phyloP scores from a whole-genome alignment of 2,329 filamentous ascomycete genomes.

The Scedosporium minutisporum region DNA sequence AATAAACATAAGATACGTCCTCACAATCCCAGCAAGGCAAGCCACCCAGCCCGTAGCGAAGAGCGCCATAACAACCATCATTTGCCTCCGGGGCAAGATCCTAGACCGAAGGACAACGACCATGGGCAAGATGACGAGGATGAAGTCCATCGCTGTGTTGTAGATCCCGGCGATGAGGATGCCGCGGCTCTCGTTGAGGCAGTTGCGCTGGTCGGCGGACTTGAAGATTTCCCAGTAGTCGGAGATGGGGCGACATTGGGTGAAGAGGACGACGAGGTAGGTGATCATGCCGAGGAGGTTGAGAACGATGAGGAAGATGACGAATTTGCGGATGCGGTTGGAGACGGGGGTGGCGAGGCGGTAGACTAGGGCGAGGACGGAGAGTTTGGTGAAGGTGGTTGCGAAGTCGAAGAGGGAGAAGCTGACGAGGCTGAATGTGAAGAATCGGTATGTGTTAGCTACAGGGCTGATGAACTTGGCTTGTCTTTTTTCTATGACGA shows the following conservation, averaged over 20 bases:
- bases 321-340: slow-evolving; percentile 19
- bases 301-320: slow-evolving; percentile 18
- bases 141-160: slow-evolving; percentile 50
- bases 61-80: slow-evolving; percentile 32
- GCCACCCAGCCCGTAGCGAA: slow-evolving; percentile 42
- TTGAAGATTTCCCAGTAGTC: slow-evolving; percentile 26
- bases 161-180: slow-evolving; percentile 45
- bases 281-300: slow-evolving; percentile 21
- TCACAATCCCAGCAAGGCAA: slow-evolving; percentile 25
- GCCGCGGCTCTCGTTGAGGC: slow-evolving; percentile 38
- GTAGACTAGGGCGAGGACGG: slow-evolving; percentile 28
- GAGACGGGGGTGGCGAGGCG: slow-evolving; percentile 23
- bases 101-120: slow-evolving; percentile 31
- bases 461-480: not conserved
- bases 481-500: not conserved
- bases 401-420: slow-evolving; percentile 26
- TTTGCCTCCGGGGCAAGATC: slow-evolving; percentile 36
- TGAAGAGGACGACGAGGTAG: slow-evolving; percentile 20
- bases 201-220: slow-evolving; percentile 19
- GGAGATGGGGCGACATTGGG: slow-evolving; percentile 23
- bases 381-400: slow-evolving; percentile 29
- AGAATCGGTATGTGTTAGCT: not conserved
- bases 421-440: slow-evolving; percentile 17
- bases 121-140: slow-evolving; percentile 42
- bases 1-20: slow-evolving; percentile 26